Base-by-base conservation (phyloP, 768 basidiomycete species). In the Auriscalpium orientale region DNA sequence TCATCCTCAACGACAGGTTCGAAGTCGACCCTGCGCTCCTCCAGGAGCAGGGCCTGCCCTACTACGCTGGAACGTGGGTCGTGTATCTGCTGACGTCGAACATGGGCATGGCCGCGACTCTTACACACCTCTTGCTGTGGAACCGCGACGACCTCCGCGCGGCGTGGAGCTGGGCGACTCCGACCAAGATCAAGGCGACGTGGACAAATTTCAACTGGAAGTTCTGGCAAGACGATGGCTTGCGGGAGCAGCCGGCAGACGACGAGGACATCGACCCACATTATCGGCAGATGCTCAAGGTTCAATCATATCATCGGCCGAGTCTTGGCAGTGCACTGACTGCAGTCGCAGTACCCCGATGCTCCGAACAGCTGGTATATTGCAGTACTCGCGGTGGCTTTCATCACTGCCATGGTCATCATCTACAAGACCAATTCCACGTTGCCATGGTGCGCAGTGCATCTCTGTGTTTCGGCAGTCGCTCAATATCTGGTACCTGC, bases 271-370 rank as follows among this genome's bases (percentile, higher is more conserved):
- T 77, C 7, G 78, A 79, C 53, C 78, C 78, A 6, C 77, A 79
- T 61, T 79, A 79, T 59, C 67, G 66, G 16, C 72, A 79, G 58
- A 79, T 79, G 78, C 68, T 78, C 16, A 79, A 78, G 71, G 77
- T 73, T 16, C 28, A 7, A 28, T 5, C 7, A 28, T 28, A 28
- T 28, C 28, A 28, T 5, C 28, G 4, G 28, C 28, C 28, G 28
- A 28, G 28, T 28, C 28, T 1, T 28, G 7, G 28, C 5, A 28
- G 28, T 4, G 28, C 28, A 4, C 28, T 28, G 28, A 28, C 28
- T 2, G 28, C 28, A 28, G 28, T 28, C 7, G 28, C 37, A 73
- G 71, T 74, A 75, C 57, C 62, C 67, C 11, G 70, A 75, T 18
- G 60, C 52, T 16, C 70, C 66, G 2, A 61, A 69, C 20, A 66